A percentile compares a stretch with the other conserved stretches of the same genome.
These are phyloP conservation scores for Scedosporium dehoogii DNA, from an alignment of 2,329 filamentous ascomycete genomes.

Conservation along the genomic window DNA sequence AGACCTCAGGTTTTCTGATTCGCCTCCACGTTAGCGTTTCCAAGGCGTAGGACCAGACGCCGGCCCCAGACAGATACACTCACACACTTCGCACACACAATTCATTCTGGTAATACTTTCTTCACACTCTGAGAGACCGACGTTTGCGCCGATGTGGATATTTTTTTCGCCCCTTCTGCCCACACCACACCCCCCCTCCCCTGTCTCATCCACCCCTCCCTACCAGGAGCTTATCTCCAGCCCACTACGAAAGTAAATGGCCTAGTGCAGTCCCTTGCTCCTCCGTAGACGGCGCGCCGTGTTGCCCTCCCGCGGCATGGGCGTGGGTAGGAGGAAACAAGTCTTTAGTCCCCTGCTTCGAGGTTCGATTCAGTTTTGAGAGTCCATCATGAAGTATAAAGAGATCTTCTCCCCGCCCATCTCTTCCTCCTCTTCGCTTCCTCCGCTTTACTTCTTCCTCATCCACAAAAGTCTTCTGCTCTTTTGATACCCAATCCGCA, in stretches of 20 bases:
- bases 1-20: background rate
- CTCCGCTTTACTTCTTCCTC: background rate
- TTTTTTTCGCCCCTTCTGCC: background rate
- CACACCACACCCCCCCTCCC: background rate
- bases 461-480: background rate
- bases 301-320: background rate
- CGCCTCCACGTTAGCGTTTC: background rate
- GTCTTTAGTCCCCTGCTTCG: background rate
- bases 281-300: background rate
- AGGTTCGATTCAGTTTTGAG: background rate
- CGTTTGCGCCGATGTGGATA: background rate
- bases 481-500: background rate
- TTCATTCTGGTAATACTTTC: background rate
- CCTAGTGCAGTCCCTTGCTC: background rate
- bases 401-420: background rate
- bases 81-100: background rate
- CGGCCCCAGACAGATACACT: background rate
- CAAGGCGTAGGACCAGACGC: too few relatives aligned
- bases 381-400: slow-evolving; percentile 1
- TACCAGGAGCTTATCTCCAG: background rate
- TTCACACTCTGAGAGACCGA: background rate
- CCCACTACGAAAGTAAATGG: background rate
- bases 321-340: background rate
- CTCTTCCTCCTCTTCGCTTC: background rate
- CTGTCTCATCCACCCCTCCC: background rate